Conservation (phyloP, 1,139 yeast species). For the Taiozyma sp. region DNA sequence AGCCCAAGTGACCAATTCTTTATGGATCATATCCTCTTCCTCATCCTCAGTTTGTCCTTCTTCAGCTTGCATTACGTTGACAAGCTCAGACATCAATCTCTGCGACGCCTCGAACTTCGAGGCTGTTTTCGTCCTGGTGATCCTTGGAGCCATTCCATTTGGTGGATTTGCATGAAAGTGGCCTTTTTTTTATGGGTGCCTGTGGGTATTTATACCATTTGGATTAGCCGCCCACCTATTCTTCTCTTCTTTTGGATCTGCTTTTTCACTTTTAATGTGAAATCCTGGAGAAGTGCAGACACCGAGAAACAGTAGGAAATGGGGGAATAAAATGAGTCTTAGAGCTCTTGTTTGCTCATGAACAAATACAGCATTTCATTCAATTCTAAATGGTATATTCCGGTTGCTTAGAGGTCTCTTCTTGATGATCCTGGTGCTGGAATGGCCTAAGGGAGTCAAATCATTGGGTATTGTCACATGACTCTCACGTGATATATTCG, state of each 20-base stretch:
- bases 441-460: not conserved
- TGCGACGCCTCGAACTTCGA: not conserved
- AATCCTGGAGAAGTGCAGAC: not conserved
- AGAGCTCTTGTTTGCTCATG: not conserved
- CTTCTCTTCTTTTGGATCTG: not conserved
- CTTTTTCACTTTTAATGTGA: not conserved
- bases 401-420: not conserved
- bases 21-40: conserved; percentile 23
- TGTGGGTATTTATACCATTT: not conserved
- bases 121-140: not conserved
- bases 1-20: conserved; percentile 38
- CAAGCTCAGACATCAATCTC: not conserved
- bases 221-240: not conserved
- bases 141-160: not conserved
- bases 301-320: too few relatives aligned
- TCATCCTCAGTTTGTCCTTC: not conserved
- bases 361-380: too few relatives aligned
- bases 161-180: not conserved
- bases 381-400: not conserved
- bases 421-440: not conserved
- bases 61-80: not conserved
- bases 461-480: not conserved
- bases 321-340: not conserved
- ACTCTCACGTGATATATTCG: not conserved
- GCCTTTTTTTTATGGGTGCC: not conserved